Evolutionary conservation across 345 rosid genomes (phyloP).

Genomic region (Aquilaria sinensis): DNA sequence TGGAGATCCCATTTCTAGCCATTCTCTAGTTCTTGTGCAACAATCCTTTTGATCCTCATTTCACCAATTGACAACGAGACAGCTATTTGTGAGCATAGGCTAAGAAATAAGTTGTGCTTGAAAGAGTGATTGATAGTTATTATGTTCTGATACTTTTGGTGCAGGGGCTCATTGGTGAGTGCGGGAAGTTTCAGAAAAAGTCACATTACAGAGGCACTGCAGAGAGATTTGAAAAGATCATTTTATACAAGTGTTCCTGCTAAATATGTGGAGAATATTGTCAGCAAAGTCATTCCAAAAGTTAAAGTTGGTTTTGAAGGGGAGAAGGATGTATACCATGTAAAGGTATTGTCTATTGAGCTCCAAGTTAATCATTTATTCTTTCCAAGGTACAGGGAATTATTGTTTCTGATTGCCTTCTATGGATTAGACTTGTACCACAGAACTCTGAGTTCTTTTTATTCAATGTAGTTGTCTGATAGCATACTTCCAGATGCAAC

Average conservation of each 20-base stretch:
- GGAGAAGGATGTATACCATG: slow-evolving; percentile 44
- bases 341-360: slow-evolving; percentile 34
- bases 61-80: no score
- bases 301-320: slow-evolving; percentile 28
- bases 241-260: slow-evolving; percentile 38
- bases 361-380: not conserved
- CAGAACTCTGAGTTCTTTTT: not conserved
- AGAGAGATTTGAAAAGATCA: slow-evolving; percentile 20
- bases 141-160: slow-evolving; percentile 1
- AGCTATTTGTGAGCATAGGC: no score
- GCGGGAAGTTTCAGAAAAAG: slow-evolving; percentile 15
- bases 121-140: not conserved
- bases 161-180: slow-evolving; percentile 22
- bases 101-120: not conserved
- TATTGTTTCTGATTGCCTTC: slow-evolving; percentile 4
- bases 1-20: no score
- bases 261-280: slow-evolving; percentile 29
- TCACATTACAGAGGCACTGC: slow-evolving; percentile 22
- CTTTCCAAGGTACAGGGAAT: not conserved
- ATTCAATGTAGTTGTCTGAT: slow-evolving; percentile 38
- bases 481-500: slow-evolving; percentile 18
- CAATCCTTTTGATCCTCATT: no score
- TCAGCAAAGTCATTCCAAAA: slow-evolving; percentile 26
- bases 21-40: no score
- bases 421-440: no score